Conservation (phyloP, 768 basidiomycete genomes). For the Tulasnella sp. region DNA sequence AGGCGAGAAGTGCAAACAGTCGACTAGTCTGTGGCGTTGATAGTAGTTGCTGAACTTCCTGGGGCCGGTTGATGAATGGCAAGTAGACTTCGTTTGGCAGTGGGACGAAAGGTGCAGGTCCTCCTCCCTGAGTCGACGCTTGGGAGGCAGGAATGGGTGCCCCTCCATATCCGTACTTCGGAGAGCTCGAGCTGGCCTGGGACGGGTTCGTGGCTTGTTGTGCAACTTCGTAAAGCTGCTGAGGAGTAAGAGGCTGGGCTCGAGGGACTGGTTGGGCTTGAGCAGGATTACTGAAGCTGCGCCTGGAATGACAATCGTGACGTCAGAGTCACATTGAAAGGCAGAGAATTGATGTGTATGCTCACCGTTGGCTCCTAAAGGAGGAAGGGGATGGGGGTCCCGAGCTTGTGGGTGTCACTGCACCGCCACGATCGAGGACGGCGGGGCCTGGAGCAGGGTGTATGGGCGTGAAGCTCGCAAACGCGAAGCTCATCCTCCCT, state of each 20-base stretch:
- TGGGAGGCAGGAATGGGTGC: constrained; percentile 36
- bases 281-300: constrained; percentile 29
- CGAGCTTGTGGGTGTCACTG: constrained; percentile 29
- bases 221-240: constrained; percentile 72
- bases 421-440: constrained; percentile 20
- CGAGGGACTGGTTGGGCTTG: constrained; percentile 39
- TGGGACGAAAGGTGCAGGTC: constrained; percentile 54
- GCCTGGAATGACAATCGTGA: constrained; percentile 36
- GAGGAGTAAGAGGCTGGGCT: constrained; percentile 55
- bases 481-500: constrained; percentile 57
- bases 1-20: constrained; percentile 69
- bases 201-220: constrained; percentile 20
- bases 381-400: constrained; percentile 30
- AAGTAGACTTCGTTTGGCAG: constrained; percentile 74
- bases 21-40: constrained; percentile 60
- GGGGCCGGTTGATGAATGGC: constrained; percentile 79
- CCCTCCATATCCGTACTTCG: background rate
- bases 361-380: constrained; percentile 29
- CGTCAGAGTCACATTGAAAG: constrained; percentile 43
- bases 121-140: constrained; percentile 48
- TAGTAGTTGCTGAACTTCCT: constrained; percentile 68
- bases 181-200: background rate
- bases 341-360: constrained; percentile 30
- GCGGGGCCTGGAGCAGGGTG: constrained; percentile 18
- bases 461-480: constrained; percentile 53